Conservation (phyloP, 108 stramenopile genomes). For the Cyclotella choctawhatcheeana region DNA sequence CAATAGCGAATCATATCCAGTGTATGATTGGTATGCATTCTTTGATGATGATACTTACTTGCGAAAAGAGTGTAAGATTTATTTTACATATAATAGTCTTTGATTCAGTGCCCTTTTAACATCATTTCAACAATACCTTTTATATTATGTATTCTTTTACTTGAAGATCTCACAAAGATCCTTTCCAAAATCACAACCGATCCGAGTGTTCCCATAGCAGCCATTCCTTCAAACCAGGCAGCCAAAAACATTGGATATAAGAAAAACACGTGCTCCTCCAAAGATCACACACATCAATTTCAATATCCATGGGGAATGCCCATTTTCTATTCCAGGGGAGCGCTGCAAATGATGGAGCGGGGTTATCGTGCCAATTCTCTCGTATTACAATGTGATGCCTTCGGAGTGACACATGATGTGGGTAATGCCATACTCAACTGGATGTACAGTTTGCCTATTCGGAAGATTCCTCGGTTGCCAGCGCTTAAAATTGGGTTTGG, state of each 20-base stretch:
- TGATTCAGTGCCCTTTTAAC: no score
- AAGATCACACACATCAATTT: conserved; percentile 7
- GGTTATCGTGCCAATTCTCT: conserved; percentile 28
- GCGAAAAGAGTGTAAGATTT: conserved; percentile 5
- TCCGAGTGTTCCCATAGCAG: conserved; percentile 19
- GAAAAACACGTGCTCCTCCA: background rate
- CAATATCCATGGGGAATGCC: conserved; percentile 51
- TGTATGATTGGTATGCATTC: conserved; percentile 38
- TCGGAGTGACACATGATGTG: conserved; percentile 40
- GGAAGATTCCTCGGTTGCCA: conserved; percentile 17
- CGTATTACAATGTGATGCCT: conserved; percentile 32
- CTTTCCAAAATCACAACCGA: no score
- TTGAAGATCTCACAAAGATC: no score
- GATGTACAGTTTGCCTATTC: conserved; percentile 36
- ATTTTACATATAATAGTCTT: no score
- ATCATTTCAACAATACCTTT: no score
- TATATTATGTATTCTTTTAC: no score
- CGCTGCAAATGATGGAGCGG: conserved; percentile 17
- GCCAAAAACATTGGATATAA: background rate
- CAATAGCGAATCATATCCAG: background rate
- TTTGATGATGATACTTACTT: conserved; percentile 46
- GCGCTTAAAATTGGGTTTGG: background rate
- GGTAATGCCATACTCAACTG: conserved; percentile 44
- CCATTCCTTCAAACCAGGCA: conserved; percentile 5
- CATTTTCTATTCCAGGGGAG: conserved; percentile 28